A percentile compares a stretch with the other conserved stretches of the same genome.
phyloP scores from a whole-genome alignment of 1,139 yeast species.

The Taphrina communis region DNA sequence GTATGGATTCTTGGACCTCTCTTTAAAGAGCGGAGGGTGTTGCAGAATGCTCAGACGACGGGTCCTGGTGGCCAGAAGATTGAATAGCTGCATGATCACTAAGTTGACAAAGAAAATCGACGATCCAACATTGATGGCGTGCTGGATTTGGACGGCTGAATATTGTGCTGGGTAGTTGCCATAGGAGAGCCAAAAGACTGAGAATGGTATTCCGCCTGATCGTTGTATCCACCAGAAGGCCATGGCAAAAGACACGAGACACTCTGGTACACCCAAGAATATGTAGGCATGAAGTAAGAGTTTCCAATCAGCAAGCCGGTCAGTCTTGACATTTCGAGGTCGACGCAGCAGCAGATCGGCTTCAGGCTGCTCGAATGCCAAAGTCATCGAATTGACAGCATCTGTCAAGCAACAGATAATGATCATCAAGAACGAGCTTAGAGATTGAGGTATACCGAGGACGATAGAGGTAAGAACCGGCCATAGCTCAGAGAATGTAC shows the following conservation, averaged over 20 bases:
- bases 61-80: slow-evolving; percentile 58
- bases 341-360: slow-evolving; percentile 55
- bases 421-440: slow-evolving; percentile 62
- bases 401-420: slow-evolving; percentile 54
- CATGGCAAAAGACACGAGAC: slow-evolving; percentile 57
- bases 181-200: slow-evolving; percentile 54
- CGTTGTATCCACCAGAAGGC: slow-evolving; percentile 56
- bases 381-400: slow-evolving; percentile 38
- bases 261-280: slow-evolving; percentile 56
- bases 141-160: slow-evolving; percentile 51
- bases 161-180: slow-evolving; percentile 35
- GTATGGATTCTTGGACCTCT: slow-evolving; percentile 49
- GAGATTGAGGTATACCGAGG: slow-evolving; percentile 60
- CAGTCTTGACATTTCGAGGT: slow-evolving; percentile 58
- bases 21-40: slow-evolving; percentile 53
- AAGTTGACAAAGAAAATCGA: slow-evolving; percentile 60
- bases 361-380: slow-evolving; percentile 55
- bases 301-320: slow-evolving; percentile 56
- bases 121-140: slow-evolving; percentile 53
- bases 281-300: slow-evolving; percentile 58
- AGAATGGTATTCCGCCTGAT: slow-evolving; percentile 54
- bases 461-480: slow-evolving; percentile 59
- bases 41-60: slow-evolving; percentile 58
- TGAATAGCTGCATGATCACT: slow-evolving; percentile 61
- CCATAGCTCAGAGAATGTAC: slow-evolving; percentile 62